Evolutionary conservation across 129 eudicot species (phyloP).

Genomic region (Chrysanthemum seticuspe): DNA sequence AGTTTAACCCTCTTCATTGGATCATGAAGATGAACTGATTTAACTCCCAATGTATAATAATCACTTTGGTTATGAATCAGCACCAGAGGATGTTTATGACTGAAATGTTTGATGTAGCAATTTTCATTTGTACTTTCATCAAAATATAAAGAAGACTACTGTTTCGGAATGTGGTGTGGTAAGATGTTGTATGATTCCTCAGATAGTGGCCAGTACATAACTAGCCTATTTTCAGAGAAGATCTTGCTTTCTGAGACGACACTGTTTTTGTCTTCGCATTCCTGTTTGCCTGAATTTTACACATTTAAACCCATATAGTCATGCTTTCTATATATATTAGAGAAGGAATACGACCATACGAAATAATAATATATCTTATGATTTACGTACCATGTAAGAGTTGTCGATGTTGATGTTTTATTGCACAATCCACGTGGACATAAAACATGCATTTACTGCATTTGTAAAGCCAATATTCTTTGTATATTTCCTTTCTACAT

Average conservation of each 20-base stretch:
- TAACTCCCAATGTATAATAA: too few relatives aligned
- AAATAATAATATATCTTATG: too few relatives aligned
- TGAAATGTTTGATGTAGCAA: too few relatives aligned
- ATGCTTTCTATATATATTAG: background rate
- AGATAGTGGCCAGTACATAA: background rate
- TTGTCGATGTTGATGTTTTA: background rate
- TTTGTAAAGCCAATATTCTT: constrained; percentile 17
- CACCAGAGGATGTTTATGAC: background rate
- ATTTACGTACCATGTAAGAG: background rate
- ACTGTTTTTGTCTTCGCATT: background rate
- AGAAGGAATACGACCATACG: background rate
- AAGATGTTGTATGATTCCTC: constrained; percentile 15
- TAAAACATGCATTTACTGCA: constrained; percentile 22
- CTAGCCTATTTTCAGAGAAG: too few relatives aligned
- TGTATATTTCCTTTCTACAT: background rate
- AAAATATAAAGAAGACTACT: too few relatives aligned
- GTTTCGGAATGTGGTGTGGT: background rate
- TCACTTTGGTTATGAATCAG: too few relatives aligned
- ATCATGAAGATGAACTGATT: background rate
- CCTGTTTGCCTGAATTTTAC: background rate
- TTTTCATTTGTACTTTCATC: too few relatives aligned
- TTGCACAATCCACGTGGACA: constrained; percentile 18
- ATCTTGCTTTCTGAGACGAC: background rate
- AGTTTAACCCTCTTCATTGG: constrained; percentile 16
- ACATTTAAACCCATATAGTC: background rate